Conservation (phyloP, 2,329 filamentous ascomycete genomes). For the Aspergillus sojae region DNA sequence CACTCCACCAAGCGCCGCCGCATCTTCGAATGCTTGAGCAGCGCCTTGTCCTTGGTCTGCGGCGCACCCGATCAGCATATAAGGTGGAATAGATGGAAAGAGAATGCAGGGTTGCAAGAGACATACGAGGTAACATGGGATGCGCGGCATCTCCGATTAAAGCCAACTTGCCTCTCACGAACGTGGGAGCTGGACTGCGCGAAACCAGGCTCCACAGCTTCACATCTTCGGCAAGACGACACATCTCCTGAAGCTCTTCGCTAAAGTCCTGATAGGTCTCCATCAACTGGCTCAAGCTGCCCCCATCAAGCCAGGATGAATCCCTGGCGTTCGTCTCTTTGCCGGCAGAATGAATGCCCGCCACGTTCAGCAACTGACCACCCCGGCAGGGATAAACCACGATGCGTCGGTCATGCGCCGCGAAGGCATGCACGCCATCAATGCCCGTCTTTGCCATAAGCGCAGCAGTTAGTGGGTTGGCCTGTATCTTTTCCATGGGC, state of each 20-base stretch:
- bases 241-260: conserved; percentile 17
- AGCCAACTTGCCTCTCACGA: conserved; percentile 21
- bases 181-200: conserved; percentile 15
- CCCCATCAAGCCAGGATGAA: not conserved
- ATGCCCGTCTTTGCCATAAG: not conserved
- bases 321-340: not conserved
- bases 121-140: not conserved
- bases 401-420: conserved; percentile 21
- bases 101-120: not conserved
- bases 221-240: conserved; percentile 19
- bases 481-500: conserved; percentile 30
- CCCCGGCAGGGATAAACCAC: conserved; percentile 30
- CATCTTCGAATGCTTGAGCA: not conserved
- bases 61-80: not conserved
- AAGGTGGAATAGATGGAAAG: not conserved
- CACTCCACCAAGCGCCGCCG: not conserved
- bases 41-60: not conserved
- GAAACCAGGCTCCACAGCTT: conserved; percentile 24
- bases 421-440: conserved; percentile 13
- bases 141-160: conserved; percentile 22
- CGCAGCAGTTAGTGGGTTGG: not conserved
- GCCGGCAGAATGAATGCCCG: conserved; percentile 6
- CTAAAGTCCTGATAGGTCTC: conserved; percentile 12
- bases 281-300: conserved; percentile 3
- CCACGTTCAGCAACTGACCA: conserved; percentile 19